Evolutionary conservation across 2,329 filamentous ascomycete genomes (phyloP), one percentile per base, ranked within the genome.

Genomic region (Fusarium sp.): DNA sequence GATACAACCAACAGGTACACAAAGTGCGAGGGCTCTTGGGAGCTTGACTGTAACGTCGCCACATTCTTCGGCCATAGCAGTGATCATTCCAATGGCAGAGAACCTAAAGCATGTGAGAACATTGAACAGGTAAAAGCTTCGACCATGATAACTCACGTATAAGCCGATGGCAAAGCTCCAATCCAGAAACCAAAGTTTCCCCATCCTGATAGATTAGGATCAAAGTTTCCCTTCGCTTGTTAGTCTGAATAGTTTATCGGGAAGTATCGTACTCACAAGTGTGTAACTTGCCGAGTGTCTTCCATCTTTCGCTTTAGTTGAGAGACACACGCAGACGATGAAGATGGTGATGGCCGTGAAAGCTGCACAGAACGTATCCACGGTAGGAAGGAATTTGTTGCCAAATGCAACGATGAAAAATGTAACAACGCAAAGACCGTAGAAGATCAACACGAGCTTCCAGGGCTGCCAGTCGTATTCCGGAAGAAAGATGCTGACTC

Each of bases 361-460:
- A 6, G 92, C 82, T 0, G 89, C 92, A 90, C 92, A 93, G 59
- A 89, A 87, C 68, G 91, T 90, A 77, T 91, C 93, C 73, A 93
- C 84, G 20, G 86, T 82, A 1, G 91, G 91, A 24, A 94, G 82
- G 8, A 89, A 76, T 10, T 75, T 71, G 31, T 80, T 79, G 10
- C 85, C 84, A 68, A 93, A 91, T 3, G 89, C 88, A 64, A 93
- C 93, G 75, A 93, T 82, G 54, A 88, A 61, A 65, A 92, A 90
- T 18, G 89, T 89, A 18, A 86, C 78, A 24, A 89, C 63, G 35
- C 88, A 91, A 74, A 90, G 89, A 13, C 82, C 90, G 63, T 91
- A 86, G 77, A 93, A 93, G 62, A 93, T 89, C 33, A 93, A 79
- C 71, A 93, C 92, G 54, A 92, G 89, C 75, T 93, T 91, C 89